Evolutionary conservation across 2,329 filamentous ascomycete genomes (phyloP), one percentile per base, ranked within the genome.

Genomic region (Penicillium crustosum): DNA sequence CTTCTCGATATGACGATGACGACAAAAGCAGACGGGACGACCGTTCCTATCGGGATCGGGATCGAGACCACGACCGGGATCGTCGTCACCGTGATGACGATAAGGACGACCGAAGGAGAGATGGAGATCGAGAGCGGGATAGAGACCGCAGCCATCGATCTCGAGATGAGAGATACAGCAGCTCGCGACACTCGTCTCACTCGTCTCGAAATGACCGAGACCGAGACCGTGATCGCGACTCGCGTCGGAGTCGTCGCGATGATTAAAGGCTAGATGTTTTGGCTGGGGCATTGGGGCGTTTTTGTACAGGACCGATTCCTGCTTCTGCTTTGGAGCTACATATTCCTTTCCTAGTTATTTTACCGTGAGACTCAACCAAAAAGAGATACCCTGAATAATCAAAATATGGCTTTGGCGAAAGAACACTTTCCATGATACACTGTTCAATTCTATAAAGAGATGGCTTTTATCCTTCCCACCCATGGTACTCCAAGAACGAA

Each of bases 1-100:
- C 72, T 33, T 74, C 72, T 39, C 70, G 69, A 42, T 71, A 76
- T 57, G 70, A 72, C 7, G 78, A 80, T 61, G 71, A 70, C 31
- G 71, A 66, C 57, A 62, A 65, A 48, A 71, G 67, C 23, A 62
- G 69, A 33, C 66, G 62, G 48, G 69, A 72, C 55, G 72, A 77
- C 54, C 70, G 73, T 35, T 67, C 74, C 44, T 71, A 73, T 58
- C 69, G 69, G 27, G 68, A 73, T 58, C 69, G 69, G 23, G 68
- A 70, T 38, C 61, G 64, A 29, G 69, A 70, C 35, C 52, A 57
- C 45, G 66, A 68, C 44, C 66, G 67, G 29, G 71, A 76, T 50
- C 68, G 70, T 41, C 73, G 75, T 50, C 66, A 73, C 48, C 66
- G 65, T n/a, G 69, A 66, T 59, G 65, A 63, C 47, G 65, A 66